Evolutionary conservation across 768 basidiomycete species (phyloP).

Genomic region (Podaxis carcinomalis): DNA sequence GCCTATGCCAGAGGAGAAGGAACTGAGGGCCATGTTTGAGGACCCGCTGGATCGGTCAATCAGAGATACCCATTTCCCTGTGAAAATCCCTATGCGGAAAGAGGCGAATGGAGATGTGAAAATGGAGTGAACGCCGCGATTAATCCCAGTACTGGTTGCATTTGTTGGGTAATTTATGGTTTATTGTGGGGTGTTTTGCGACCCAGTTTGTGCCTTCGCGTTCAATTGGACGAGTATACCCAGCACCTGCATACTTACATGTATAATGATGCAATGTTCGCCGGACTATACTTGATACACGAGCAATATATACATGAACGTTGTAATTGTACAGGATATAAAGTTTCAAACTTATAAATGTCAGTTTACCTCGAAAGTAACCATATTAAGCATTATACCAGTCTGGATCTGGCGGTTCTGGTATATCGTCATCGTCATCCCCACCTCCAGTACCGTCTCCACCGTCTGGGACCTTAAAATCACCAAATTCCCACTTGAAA

Average conservation of each 20-base stretch:
- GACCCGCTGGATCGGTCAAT: not conserved
- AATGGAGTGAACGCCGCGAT: not conserved
- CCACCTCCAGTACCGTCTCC: not conserved
- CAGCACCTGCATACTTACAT: not conserved
- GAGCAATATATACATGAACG: not conserved
- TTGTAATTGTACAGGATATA: not conserved
- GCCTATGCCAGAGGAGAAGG: not conserved
- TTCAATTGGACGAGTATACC: not conserved
- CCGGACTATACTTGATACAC: not conserved
- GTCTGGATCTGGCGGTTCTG: conserved; percentile 1
- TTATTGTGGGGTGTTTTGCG: not conserved
- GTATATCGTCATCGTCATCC: conserved; percentile 1
- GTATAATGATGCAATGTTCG: not conserved
- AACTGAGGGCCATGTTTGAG: conserved; percentile 1
- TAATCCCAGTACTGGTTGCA: not conserved
- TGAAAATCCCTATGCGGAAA: not conserved
- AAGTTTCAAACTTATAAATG: not conserved
- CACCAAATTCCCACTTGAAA: conserved; percentile 71
- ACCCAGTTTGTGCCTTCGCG: not conserved
- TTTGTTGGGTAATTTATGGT: not conserved
- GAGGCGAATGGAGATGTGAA: not conserved
- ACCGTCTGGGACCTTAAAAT: conserved; percentile 25
- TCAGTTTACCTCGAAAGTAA: not conserved
- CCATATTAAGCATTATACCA: not conserved
- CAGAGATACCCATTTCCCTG: not conserved